Evolutionary conservation across 805 yeast species (phyloP), one percentile per base, ranked within the genome.

Genomic region (Lachancea lanzarotensis): DNA sequence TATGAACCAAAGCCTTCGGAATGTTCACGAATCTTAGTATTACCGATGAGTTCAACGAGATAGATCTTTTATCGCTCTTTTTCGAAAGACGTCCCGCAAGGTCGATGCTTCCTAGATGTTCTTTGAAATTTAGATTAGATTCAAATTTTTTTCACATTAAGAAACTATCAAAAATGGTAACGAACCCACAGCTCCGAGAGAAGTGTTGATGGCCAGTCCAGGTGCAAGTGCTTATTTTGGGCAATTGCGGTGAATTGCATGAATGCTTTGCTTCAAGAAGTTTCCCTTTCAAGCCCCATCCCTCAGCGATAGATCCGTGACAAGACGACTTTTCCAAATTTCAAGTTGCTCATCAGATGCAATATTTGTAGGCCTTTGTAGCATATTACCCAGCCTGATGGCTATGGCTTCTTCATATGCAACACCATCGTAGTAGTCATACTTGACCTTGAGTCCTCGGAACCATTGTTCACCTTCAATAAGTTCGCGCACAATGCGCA

Each of bases 401-500:
- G 60, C 40, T 2, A 59, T 47, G 1, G 53, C 47, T 26, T 51
- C 56, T 3, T 60, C 56, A 31, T 57, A 62, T 12, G 50, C 50
- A 0, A 54, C 56, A 18, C 62, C 64, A 44, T 57, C 53, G 51
- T 69, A 56, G 45, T 56, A 58, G 31, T 57, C 64, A 54, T 72
- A 70, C 51, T 68, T 66, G 12, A 68, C 57, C 50, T 77, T 79
- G 31, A 84, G 57, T 22, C 74, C 76, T 30, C 74, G 67, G 43
- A 78, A 72, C 91, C 95, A 84, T 35, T 74, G 71, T 49, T 75
- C 79, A 38, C 75, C 75, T 25, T 71, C 70, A 30, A 83, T 69
- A 45, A 82, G 60, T 36, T 72, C 76, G 35, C 73, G 73, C 0
- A 81, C 78, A 20, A 81, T 62, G 12, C 67, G 72, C 13, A 76